phyloP scores from a whole-genome alignment of 2,329 filamentous ascomycete genomes.

The Xylaria arbuscula region DNA sequence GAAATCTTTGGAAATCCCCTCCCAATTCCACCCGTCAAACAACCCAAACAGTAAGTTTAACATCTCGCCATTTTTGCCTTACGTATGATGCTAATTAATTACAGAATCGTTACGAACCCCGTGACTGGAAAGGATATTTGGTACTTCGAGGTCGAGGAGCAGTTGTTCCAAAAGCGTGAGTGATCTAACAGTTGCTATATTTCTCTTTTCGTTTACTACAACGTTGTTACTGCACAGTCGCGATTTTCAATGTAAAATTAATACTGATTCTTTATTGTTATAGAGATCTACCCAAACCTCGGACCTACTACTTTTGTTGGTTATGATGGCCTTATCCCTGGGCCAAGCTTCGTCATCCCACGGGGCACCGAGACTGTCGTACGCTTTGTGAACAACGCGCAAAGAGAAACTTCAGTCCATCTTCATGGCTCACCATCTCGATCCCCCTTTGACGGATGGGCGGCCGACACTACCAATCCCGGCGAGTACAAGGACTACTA shows the following conservation, averaged over 20 bases:
- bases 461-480: conserved; percentile 61
- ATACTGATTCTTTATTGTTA: conserved; percentile 53
- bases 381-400: conserved; percentile 63
- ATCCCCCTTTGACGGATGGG: conserved; percentile 65
- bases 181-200: not conserved
- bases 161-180: conserved; percentile 37
- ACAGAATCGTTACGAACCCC: conserved; percentile 52
- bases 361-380: conserved; percentile 64
- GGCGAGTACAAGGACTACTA: conserved; percentile 69
- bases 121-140: conserved; percentile 51
- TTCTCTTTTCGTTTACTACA: not conserved
- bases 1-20: conserved; percentile 48
- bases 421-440: conserved; percentile 65
- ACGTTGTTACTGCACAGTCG: not conserved
- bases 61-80: not conserved
- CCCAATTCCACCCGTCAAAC: conserved; percentile 58
- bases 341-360: conserved; percentile 63
- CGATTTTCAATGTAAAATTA: conserved; percentile 44
- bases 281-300: conserved; percentile 54
- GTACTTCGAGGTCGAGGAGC: conserved; percentile 56
- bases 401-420: conserved; percentile 60
- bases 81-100: not conserved
- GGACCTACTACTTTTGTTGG: conserved; percentile 52
- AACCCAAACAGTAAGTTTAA: conserved; percentile 54
- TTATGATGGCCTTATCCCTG: conserved; percentile 66